Conservation (phyloP, 495 filamentous ascomycete genomes). For the Hypoxylon rickii region DNA sequence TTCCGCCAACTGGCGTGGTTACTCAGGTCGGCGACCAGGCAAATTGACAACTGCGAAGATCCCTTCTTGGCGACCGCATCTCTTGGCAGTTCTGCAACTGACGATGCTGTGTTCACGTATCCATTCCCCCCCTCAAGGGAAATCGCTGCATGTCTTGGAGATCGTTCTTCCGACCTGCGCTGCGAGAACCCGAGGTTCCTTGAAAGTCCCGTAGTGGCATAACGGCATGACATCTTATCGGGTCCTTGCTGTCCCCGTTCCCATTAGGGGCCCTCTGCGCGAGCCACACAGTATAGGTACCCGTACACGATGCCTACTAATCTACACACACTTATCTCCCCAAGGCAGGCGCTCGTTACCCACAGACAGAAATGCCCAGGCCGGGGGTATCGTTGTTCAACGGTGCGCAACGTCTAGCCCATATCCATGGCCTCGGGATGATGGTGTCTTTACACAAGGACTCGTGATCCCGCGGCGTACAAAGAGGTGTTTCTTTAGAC, state of each 20-base stretch:
- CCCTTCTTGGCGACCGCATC: conserved; percentile 34
- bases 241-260: conserved; percentile 19
- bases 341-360: conserved; percentile 5
- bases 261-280: background rate
- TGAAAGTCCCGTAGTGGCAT: conserved; percentile 26
- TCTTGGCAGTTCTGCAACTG: conserved; percentile 35
- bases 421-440: conserved; percentile 39
- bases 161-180: conserved; percentile 30
- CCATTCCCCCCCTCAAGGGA: conserved; percentile 32
- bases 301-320: background rate
- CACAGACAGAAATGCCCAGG: conserved; percentile 12
- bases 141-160: conserved; percentile 36
- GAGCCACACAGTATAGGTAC: background rate
- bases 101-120: conserved; percentile 31
- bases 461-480: conserved; percentile 27
- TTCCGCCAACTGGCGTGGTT: conserved; percentile 34
- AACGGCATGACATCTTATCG: conserved; percentile 21
- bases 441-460: conserved; percentile 14
- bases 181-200: conserved; percentile 29
- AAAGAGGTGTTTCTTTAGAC: conserved; percentile 20
- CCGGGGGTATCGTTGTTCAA: conserved; percentile 28
- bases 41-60: conserved; percentile 38
- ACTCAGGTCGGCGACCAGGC: conserved; percentile 41
- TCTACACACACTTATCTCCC: background rate
- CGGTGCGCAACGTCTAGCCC: conserved; percentile 35